Evolutionary conservation across 2,329 filamentous ascomycete species (phyloP).

Genomic region (Byssoonygena ceratinophila): DNA sequence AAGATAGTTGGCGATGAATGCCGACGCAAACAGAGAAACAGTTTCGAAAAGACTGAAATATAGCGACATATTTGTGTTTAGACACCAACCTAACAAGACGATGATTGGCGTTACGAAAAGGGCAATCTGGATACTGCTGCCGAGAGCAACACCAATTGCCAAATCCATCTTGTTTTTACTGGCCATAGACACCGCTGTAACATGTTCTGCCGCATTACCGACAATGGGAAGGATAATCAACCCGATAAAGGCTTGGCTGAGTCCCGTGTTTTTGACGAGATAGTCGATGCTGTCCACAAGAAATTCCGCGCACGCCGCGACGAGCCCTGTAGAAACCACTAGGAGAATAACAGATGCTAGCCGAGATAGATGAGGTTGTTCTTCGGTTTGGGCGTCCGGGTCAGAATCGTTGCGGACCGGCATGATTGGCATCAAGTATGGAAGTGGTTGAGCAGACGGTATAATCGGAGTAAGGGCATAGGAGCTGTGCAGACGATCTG

Average conservation of each 20-base stretch:
- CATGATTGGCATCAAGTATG: constrained; percentile 18
- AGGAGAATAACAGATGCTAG: constrained; percentile 53
- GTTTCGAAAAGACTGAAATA: constrained; percentile 62
- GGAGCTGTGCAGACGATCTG: constrained; percentile 50
- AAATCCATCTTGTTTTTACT: constrained; percentile 58
- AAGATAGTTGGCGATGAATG: constrained; percentile 51
- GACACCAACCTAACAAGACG: constrained; percentile 52
- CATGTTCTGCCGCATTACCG: constrained; percentile 70
- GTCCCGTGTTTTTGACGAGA: constrained; percentile 38
- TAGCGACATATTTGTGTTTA: constrained; percentile 57
- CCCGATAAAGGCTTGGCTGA: constrained; percentile 53
- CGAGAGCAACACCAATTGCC: constrained; percentile 70
- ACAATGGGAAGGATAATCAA: constrained; percentile 60
- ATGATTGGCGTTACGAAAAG: constrained; percentile 54
- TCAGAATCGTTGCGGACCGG: constrained; percentile 22
- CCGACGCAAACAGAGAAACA: constrained; percentile 39
- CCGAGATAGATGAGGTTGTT: constrained; percentile 25
- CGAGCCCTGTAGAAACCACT: constrained; percentile 59
- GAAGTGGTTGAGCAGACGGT: constrained; percentile 20
- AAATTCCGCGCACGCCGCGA: constrained; percentile 64
- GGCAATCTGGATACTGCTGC: constrained; percentile 72
- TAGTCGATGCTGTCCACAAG: constrained; percentile 41
- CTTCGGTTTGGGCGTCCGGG: constrained; percentile 31
- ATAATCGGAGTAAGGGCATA: constrained; percentile 1
- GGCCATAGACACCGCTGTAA: constrained; percentile 69